These are phyloP conservation scores for Hypomyces perniciosus DNA, from an alignment of 2,329 filamentous ascomycete species.

Conservation along the genomic window DNA sequence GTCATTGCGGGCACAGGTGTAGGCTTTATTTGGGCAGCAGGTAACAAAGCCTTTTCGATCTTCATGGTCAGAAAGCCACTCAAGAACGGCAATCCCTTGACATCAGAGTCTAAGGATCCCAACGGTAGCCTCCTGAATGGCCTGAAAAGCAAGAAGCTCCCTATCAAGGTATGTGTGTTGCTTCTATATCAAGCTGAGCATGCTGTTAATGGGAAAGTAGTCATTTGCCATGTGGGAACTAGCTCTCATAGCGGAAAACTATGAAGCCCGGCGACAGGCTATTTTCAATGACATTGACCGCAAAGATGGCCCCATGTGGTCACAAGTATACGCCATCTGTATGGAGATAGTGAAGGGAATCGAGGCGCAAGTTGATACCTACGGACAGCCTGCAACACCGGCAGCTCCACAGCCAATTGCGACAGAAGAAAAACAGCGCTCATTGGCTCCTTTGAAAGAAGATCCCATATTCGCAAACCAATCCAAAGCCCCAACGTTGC, in stretches of 20 bases:
- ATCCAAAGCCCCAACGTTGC: conserved; percentile 31
- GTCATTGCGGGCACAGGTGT: conserved; percentile 60
- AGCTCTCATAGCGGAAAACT: conserved; percentile 68
- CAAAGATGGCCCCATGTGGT: conserved; percentile 72
- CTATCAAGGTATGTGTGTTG: conserved; percentile 56
- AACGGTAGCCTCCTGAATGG: conserved; percentile 86
- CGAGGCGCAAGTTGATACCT: conserved; percentile 59
- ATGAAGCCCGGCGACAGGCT: conserved; percentile 66
- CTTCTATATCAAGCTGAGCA: neutral
- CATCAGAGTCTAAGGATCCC: conserved; percentile 78
- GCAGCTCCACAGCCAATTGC: conserved; percentile 26
- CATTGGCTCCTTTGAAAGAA: conserved; percentile 36
- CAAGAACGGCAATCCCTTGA: conserved; percentile 80
- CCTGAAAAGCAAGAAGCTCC: conserved; percentile 73
- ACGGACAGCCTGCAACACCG: conserved; percentile 40
- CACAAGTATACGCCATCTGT: conserved; percentile 66
- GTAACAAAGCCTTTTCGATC: conserved; percentile 71
- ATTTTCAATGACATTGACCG: conserved; percentile 88
- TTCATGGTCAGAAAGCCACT: conserved; percentile 75
- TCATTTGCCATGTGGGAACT: conserved; percentile 91
- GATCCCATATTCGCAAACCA: conserved; percentile 41
- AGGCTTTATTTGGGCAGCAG: conserved; percentile 66
- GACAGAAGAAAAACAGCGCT: conserved; percentile 28
- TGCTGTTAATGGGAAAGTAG: conserved; percentile 29
- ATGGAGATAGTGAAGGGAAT: conserved; percentile 64